Percentiles rank a stretch among this genome's conserved stretches.
These are phyloP conservation scores for Nannochloropsis granulata DNA, from an alignment of 108 stramenopile species.

Conservation along the genomic window DNA sequence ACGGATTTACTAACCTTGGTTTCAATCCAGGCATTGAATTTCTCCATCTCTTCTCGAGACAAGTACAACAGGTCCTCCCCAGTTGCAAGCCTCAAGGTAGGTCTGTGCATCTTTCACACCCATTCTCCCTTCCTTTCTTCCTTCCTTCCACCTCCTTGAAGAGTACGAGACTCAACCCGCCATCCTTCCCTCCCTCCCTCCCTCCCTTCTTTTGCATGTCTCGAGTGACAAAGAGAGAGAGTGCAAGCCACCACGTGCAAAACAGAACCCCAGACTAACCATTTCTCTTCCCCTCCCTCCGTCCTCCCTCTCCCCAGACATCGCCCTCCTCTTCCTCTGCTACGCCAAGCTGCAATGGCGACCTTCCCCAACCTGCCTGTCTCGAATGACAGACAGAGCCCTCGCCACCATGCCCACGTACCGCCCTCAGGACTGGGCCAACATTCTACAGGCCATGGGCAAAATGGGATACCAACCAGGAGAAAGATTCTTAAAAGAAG, in stretches of 20 bases:
- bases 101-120: no score
- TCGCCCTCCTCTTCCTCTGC: background rate
- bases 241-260: no score
- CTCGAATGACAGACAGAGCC: background rate
- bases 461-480: background rate
- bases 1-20: background rate
- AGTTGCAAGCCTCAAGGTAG: background rate
- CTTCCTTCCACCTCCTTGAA: background rate
- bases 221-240: no score
- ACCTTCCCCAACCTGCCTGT: background rate
- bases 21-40: background rate
- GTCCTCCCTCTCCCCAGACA: background rate
- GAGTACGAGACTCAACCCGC: background rate
- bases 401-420: background rate
- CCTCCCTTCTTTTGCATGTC: background rate
- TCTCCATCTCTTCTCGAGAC: background rate
- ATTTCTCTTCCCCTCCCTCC: no score
- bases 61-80: background rate
- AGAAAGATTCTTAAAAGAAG: background rate
- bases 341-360: background rate
- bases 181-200: background rate
- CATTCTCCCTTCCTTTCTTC: no score
- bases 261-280: no score
- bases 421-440: background rate
- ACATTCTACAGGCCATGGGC: background rate